phyloP scores from a whole-genome alignment of 306 rosid genomes.

The Purshia tridentata region DNA sequence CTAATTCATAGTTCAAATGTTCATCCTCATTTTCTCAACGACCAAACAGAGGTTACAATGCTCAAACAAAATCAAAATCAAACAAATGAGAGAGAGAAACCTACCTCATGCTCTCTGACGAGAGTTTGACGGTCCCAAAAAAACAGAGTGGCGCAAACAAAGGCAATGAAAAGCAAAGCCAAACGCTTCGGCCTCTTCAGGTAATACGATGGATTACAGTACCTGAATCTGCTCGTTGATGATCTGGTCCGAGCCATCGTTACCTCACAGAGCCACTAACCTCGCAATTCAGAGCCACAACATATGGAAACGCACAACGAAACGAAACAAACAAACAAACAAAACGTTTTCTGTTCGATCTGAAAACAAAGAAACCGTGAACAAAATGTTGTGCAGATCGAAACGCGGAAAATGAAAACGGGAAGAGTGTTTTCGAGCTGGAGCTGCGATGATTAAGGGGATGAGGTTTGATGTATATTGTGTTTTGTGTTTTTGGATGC shows the following conservation, averaged over 20 bases:
- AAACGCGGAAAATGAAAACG: background rate
- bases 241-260: slow-evolving; percentile 82
- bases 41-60: slow-evolving; percentile 7
- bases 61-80: background rate
- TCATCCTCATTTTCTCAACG: background rate
- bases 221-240: slow-evolving; percentile 54
- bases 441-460: background rate
- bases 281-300: slow-evolving; percentile 21
- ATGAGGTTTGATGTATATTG: background rate
- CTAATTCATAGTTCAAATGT: background rate
- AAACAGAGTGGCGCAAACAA: slow-evolving; percentile 55
- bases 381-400: background rate
- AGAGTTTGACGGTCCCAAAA: slow-evolving; percentile 97
- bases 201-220: slow-evolving; percentile 76
- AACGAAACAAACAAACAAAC: background rate
- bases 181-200: slow-evolving; percentile 86
- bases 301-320: slow-evolving; percentile 1
- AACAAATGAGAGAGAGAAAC: background rate
- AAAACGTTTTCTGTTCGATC: background rate
- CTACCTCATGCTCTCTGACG: slow-evolving; percentile 81
- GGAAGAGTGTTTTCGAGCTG: background rate
- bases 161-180: slow-evolving; percentile 80
- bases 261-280: slow-evolving; percentile 15
- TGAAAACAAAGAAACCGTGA: background rate
- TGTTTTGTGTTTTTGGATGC: too few species aligned